These are phyloP conservation scores for Rhizomucor pusillus DNA, from an alignment of 371 early-diverging fungal species.

Conservation along the genomic window DNA sequence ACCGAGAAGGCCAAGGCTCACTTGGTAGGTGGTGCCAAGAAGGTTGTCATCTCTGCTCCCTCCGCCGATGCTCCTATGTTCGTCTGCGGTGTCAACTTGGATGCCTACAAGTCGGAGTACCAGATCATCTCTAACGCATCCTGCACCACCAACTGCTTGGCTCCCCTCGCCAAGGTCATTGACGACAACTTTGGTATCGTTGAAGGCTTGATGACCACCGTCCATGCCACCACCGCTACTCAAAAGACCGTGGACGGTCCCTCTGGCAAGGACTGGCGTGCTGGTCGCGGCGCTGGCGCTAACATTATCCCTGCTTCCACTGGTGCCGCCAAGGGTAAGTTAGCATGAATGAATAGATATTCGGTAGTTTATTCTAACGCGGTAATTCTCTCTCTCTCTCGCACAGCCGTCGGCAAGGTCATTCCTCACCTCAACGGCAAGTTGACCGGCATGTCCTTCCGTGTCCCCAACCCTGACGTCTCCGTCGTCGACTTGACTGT, in stretches of 20 bases:
- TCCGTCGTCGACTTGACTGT: conserved; percentile 99
- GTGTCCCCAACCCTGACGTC: conserved; percentile 98
- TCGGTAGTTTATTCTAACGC: conserved; percentile 1
- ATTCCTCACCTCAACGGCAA: conserved; percentile 97
- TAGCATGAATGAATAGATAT: conserved; percentile 2
- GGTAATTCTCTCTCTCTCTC: not conserved
- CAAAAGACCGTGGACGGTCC: conserved; percentile 99
- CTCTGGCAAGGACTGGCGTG: conserved; percentile 95
- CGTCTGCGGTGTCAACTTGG: conserved; percentile 94
- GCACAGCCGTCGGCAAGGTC: conserved; percentile 94
- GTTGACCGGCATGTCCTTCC: conserved; percentile 98
- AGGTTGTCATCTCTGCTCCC: conserved; percentile 98
- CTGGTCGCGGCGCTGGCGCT: conserved; percentile 90
- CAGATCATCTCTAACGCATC: conserved; percentile 97
- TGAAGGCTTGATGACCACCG: conserved; percentile 93
- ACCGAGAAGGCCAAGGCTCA: conserved; percentile 87
- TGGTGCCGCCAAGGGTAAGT: conserved; percentile 93
- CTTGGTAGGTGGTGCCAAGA: conserved; percentile 93
- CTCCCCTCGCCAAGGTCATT: conserved; percentile 98
- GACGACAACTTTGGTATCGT: conserved; percentile 91
- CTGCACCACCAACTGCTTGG: conserved; percentile 99
- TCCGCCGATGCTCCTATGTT: conserved; percentile 88
- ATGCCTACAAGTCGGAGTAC: conserved; percentile 82
- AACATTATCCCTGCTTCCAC: conserved; percentile 99
- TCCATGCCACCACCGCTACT: conserved; percentile 98